phyloP scores from a whole-genome alignment of 2,329 filamentous ascomycete genomes.

The Xylariaceae sp. region DNA sequence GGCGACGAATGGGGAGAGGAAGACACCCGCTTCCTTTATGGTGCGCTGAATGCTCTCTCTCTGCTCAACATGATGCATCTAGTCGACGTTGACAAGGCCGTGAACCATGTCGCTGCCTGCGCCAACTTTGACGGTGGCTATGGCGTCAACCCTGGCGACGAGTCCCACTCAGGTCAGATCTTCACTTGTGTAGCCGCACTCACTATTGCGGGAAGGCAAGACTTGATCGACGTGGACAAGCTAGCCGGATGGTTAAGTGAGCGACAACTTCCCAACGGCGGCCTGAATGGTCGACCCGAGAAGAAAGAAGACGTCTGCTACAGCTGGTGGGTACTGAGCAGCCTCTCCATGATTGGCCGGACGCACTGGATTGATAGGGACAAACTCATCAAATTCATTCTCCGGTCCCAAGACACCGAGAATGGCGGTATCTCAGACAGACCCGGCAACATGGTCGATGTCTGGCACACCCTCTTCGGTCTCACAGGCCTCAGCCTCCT shows the following conservation, averaged over 20 bases:
- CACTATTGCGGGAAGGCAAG: conserved; percentile 73
- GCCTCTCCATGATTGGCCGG: conserved; percentile 79
- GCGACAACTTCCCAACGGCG: conserved; percentile 79
- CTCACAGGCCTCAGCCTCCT: conserved; percentile 83
- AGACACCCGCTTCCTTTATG: conserved; percentile 91
- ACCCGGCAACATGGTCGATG: conserved; percentile 91
- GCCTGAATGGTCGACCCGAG: conserved; percentile 89
- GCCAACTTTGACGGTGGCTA: conserved; percentile 94
- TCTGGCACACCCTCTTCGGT: conserved; percentile 92
- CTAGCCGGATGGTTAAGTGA: conserved; percentile 90
- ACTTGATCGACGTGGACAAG: conserved; percentile 76
- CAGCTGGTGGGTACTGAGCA: conserved; percentile 97
- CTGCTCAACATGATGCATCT: conserved; percentile 68
- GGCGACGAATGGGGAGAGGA: conserved; percentile 96
- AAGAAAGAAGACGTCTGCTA: conserved; percentile 97
- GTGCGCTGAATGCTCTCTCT: conserved; percentile 82
- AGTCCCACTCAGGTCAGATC: conserved; percentile 92
- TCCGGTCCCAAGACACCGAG: conserved; percentile 81
- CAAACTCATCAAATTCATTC: conserved; percentile 74
- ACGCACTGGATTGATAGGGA: conserved; percentile 89
- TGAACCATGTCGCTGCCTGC: conserved; percentile 73
- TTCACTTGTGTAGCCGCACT: conserved; percentile 90
- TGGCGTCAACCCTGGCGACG: conserved; percentile 80
- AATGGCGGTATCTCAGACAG: conserved; percentile 82
- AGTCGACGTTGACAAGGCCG: conserved; percentile 74